Conservation (phyloP, 1,284 basidiomycete genomes). For the Puccinia triticina region DNA sequence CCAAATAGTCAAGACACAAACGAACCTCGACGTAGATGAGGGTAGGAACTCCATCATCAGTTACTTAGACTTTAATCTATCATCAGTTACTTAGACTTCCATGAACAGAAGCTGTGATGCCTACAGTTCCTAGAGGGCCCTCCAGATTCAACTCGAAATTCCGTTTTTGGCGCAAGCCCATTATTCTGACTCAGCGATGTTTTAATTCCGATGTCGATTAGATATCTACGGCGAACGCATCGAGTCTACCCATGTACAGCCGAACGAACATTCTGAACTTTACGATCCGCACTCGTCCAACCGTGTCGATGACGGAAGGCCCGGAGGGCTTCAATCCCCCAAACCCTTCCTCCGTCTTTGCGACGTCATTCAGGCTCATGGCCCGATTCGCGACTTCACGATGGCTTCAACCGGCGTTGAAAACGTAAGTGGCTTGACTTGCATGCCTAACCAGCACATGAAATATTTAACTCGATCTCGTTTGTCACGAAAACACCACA, state of each 20-base stretch:
- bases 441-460: too few species aligned
- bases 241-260: not conserved
- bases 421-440: slow-evolving; percentile 25
- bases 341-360: slow-evolving; percentile 23
- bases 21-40: slow-evolving; percentile 34
- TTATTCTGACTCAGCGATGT: slow-evolving; percentile 9
- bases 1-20: not conserved
- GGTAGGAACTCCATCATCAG: slow-evolving; percentile 12
- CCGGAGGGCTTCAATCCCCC: not conserved
- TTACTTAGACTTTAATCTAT: not conserved
- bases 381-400: slow-evolving; percentile 48
- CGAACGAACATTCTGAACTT: slow-evolving; percentile 17
- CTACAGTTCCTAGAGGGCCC: not conserved
- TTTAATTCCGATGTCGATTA: slow-evolving; percentile 23
- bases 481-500: not conserved
- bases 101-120: slow-evolving; percentile 6
- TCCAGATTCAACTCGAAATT: not conserved
- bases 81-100: slow-evolving; percentile 1
- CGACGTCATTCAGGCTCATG: slow-evolving; percentile 38
- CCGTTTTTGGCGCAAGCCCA: not conserved
- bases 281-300: slow-evolving; percentile 4
- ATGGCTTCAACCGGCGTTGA: slow-evolving; percentile 31
- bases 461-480: not conserved
- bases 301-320: slow-evolving; percentile 18
- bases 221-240: slow-evolving; percentile 40